Conservation (phyloP, 2,329 filamentous ascomycete genomes). For the Aspergillus quadrilineatus region DNA sequence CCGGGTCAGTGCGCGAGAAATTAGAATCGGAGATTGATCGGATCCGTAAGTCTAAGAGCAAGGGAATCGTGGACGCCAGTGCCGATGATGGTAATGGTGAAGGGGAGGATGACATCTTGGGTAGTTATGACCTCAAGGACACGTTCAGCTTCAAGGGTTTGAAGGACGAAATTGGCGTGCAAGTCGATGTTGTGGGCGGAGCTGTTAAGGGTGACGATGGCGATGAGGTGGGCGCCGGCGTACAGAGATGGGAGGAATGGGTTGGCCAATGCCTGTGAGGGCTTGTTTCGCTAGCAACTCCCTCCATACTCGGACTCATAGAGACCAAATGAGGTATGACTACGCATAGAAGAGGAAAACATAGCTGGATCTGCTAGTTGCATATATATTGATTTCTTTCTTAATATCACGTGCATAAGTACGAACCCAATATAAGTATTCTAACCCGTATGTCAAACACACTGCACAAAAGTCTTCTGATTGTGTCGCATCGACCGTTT, state of each 20-base stretch:
- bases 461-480: background rate
- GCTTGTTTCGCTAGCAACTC: background rate
- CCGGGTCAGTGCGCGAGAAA: constrained; percentile 68
- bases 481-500: no score
- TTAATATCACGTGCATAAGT: no score
- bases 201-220: constrained; percentile 57
- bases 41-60: constrained; percentile 73
- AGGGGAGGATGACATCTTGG: constrained; percentile 77
- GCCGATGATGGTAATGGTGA: constrained; percentile 57
- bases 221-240: constrained; percentile 61
- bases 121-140: constrained; percentile 76
- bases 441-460: background rate
- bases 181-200: constrained; percentile 74
- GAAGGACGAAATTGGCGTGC: constrained; percentile 73
- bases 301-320: background rate
- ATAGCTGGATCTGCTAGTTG: background rate
- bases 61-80: constrained; percentile 78
- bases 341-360: background rate
- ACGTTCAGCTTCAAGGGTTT: constrained; percentile 79
- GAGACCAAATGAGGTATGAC: background rate
- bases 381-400: background rate
- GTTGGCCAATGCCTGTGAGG: constrained; percentile 69
- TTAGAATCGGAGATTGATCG: constrained; percentile 79
- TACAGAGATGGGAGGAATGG: constrained; percentile 88
- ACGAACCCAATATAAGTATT: background rate